Evolutionary conservation across 75 land plant species (phyloP).

Genomic region (Cryptomeria japonica): DNA sequence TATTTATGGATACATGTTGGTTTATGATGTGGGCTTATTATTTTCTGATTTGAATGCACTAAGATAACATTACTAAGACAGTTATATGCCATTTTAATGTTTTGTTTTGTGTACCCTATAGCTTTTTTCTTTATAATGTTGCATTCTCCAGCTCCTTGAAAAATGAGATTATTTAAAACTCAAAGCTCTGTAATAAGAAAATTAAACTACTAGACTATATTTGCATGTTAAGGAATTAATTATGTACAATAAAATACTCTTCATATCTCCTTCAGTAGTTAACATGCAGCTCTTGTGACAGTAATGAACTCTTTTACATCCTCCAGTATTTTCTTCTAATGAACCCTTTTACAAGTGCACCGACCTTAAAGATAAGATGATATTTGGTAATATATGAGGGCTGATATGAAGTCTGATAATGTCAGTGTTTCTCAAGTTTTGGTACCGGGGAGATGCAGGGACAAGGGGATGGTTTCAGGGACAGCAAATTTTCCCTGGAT

Average conservation of each 20-base stretch:
- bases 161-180: not conserved
- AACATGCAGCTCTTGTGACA: not conserved
- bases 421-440: not conserved
- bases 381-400: not conserved
- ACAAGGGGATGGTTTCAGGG: too few relatives aligned
- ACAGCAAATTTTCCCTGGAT: too few relatives aligned
- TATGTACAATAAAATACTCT: not conserved
- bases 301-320: not conserved
- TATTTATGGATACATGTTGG: not conserved
- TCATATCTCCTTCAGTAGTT: not conserved
- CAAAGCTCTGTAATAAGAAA: not conserved
- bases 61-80: not conserved
- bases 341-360: not conserved
- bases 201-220: not conserved
- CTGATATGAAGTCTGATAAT: too few relatives aligned
- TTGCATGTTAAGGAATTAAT: not conserved
- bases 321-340: not conserved
- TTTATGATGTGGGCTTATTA: not conserved
- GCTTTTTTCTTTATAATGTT: not conserved
- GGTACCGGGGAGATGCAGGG: too few relatives aligned
- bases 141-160: not conserved
- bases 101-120: too few relatives aligned
- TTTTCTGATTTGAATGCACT: not conserved
- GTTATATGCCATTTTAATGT: too few relatives aligned
- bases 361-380: not conserved